A percentile compares a stretch with the other conserved stretches of the same genome.
These are phyloP conservation scores for Acacia concinna DNA, from an alignment of 331 rosid genomes.

Conservation along the genomic window DNA sequence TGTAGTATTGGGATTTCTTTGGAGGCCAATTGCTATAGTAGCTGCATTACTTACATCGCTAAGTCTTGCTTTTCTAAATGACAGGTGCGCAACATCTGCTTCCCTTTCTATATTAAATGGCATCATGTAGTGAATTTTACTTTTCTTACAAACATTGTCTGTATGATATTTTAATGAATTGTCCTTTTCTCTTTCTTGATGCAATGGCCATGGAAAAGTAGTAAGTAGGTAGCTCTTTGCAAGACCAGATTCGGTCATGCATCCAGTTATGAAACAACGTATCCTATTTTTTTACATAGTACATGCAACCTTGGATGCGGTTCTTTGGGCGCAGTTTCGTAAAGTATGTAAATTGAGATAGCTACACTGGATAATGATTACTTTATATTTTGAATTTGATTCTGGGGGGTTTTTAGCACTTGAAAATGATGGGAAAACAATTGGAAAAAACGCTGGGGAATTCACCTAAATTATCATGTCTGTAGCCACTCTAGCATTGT, in stretches of 20 bases:
- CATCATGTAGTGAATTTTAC: slow-evolving; percentile 14
- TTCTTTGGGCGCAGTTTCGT: background rate
- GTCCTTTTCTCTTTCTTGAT: background rate
- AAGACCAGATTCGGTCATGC: background rate
- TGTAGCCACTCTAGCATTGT: background rate
- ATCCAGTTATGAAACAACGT: background rate
- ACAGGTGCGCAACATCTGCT: slow-evolving; percentile 46
- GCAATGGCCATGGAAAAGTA: background rate
- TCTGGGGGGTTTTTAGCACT: background rate
- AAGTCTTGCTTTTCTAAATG: slow-evolving; percentile 73
- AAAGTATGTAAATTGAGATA: background rate
- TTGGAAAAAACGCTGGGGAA: background rate
- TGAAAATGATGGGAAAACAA: background rate
- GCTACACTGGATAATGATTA: background rate
- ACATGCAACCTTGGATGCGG: background rate
- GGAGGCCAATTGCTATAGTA: slow-evolving; percentile 64
- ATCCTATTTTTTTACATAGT: background rate
- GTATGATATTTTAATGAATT: background rate
- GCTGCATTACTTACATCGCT: slow-evolving; percentile 73
- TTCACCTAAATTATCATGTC: background rate
- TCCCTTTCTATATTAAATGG: background rate
- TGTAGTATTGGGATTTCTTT: slow-evolving; percentile 70
- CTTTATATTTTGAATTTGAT: background rate
- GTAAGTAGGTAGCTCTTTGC: background rate
- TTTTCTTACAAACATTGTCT: background rate